These are phyloP conservation scores for Diversispora eburnea DNA, from an alignment of 192 early-diverging fungal species.

Conservation along the genomic window DNA sequence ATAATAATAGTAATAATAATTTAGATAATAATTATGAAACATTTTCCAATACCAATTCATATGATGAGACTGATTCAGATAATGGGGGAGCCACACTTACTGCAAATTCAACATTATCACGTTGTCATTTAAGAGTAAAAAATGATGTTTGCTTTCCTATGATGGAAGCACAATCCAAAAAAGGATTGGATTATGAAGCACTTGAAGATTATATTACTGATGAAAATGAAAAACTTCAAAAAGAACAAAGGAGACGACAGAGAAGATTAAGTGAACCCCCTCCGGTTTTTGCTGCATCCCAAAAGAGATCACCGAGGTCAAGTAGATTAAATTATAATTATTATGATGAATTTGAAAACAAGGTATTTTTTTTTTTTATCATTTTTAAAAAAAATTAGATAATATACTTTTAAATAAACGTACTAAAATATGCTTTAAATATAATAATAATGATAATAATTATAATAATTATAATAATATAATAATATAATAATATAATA, in stretches of 20 bases:
- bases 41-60: not conserved
- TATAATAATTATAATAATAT: not conserved
- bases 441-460: too few species aligned
- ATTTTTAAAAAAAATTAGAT: not conserved
- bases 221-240: slow-evolving; percentile 17
- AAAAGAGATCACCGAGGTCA: not conserved
- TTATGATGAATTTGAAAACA: slow-evolving; percentile 6
- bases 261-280: slow-evolving; percentile 24
- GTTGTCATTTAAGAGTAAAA: not conserved
- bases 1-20: not conserved
- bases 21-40: slow-evolving; percentile 1
- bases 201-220: slow-evolving; percentile 34
- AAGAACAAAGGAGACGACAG: slow-evolving; percentile 19
- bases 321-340: not conserved
- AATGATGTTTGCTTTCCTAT: slow-evolving; percentile 28
- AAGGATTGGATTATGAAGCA: slow-evolving; percentile 38
- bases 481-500: not conserved
- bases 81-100: not conserved
- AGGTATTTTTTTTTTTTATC: not conserved
- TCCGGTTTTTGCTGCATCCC: slow-evolving; percentile 8
- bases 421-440: too few species aligned
- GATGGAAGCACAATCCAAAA: slow-evolving; percentile 17
- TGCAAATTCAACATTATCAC: not conserved
- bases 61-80: slow-evolving; percentile 27
- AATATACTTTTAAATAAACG: too few species aligned